Base-by-base conservation (phyloP, 2,329 filamentous ascomycete genomes). In the Orbilia blumenaviensis region DNA sequence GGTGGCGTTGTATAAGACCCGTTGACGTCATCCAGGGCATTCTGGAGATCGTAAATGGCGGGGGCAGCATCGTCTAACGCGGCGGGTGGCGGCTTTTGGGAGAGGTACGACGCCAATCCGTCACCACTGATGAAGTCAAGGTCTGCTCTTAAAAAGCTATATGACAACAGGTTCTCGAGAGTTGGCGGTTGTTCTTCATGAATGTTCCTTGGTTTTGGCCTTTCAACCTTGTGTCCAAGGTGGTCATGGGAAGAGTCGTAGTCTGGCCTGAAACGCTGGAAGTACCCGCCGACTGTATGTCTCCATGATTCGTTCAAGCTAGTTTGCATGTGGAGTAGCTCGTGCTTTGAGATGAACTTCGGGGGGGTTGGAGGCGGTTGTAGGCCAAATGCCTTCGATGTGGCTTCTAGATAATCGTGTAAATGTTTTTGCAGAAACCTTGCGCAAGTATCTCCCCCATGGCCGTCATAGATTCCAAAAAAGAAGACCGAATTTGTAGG, bases 381-480 rank as follows among this genome's bases (percentile, higher is more conserved):
- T 10, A 77, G 54, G n/a, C 73, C 66, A 29, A 77, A 96, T 16
- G 89, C 86, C 67, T 86, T 85, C 0, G 92, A 92, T 0, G 93
- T 89, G 78, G 92, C 87, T 83, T 99, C 94, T 36, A 99, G 89
- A 82, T 97, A 98, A 8, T 88, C 88, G 82, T 97, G 95, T 75
- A 99, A 84, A 81, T 91, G 89, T 75, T 97, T 92, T 71, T 90
- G 87, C 79, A 98, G 83, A 80, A 97, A 98, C 16, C 91, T 89
- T 74, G 93, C 93, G 83, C 95, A 98, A 82, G 97, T 92, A 18
- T 86, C 88, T 18, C 95, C 95, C 8, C 95, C 95, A 84, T 99
- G 95, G 1, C 95, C 95, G 83, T 99, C 95, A 81, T 98, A 99
- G 0, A 98, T 90, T 0, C 89, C 94, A 86, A 97, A 99, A 83